Evolutionary conservation across 495 filamentous ascomycete species (phyloP), one percentile per base, ranked within the genome.

Genomic region (Neurospora discreta): DNA sequence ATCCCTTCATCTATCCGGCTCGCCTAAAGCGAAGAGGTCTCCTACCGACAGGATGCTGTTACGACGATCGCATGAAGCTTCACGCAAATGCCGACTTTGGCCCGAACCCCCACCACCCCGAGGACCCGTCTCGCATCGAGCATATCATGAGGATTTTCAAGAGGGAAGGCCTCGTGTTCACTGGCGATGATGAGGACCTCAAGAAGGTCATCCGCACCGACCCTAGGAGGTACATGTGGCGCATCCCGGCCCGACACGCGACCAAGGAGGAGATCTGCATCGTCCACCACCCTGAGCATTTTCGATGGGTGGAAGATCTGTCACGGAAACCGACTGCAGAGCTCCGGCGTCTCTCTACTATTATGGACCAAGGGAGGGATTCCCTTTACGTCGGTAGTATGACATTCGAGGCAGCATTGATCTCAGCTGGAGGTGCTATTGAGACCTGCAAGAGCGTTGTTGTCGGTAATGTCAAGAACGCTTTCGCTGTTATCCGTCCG

Each of bases 351-450:
- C 76, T 89, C 18, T 88, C 86, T n/a, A 76, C 77, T 10, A 72
- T 78, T 0, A 79, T 92, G 72, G 89, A 91, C 73, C 84, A 87
- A 42, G 84, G 85, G 1, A 86, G 89, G 33, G 94, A 94, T 75
- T 98, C 96, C 0, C 87, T 99, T 13, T 99, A 99, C 74, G 92
- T 97, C 74, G 93, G 95, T 73, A 86, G 85, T 33, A 84, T 92
- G 73, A 95, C 94, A 0, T 97, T 90, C 77, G 83, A 86, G n/a
- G 92, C 92, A 41, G 89, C 95, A 0, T 80, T 90, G 16, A 84
- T 99, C 33, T 93, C 95, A 2, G 93, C 91, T n/a, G 95, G 95
- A 44, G 95, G 95, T 36, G 94, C 94, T 9, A 97, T 98, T 72
- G 96, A 99, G 79, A 96, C 94, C 1, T 96, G 93, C 80, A 86